Evolutionary conservation across 192 early-diverging fungal genomes (phyloP).

Genomic region (Backusella westeae): DNA sequence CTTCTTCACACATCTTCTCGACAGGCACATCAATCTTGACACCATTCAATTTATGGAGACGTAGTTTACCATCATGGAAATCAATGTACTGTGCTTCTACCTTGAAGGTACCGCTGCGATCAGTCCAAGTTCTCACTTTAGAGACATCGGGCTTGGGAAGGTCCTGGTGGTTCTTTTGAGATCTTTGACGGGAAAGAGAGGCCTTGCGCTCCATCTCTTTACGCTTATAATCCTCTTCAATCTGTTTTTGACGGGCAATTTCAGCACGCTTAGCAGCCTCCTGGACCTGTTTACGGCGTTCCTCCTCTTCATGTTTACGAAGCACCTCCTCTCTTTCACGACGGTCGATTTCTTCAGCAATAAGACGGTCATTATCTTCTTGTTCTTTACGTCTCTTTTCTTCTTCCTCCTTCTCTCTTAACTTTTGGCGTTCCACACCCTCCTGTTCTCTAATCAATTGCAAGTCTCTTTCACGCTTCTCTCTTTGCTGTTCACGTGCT

Average conservation of each 20-base stretch:
- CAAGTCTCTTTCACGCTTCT: conserved; percentile 4
- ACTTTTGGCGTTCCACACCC: not conserved
- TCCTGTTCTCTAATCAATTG: conserved; percentile 17
- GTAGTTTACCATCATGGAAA: conserved; percentile 80
- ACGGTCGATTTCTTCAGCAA: conserved; percentile 29
- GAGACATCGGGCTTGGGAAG: conserved; percentile 26
- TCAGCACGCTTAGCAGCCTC: conserved; percentile 27
- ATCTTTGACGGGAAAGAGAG: not conserved
- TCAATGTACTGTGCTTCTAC: conserved; percentile 88
- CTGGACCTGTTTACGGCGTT: conserved; percentile 33
- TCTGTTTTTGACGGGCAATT: conserved; percentile 15
- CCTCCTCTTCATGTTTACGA: conserved; percentile 32
- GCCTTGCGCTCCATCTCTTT: conserved; percentile 29
- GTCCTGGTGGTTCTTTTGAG: conserved; percentile 10
- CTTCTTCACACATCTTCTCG: conserved; percentile 76
- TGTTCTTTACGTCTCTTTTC: conserved; percentile 23
- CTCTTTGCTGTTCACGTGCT: not conserved
- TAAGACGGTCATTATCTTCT: conserved; percentile 15
- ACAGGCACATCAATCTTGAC: conserved; percentile 92
- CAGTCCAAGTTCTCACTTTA: conserved; percentile 81
- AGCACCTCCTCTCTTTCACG: conserved; percentile 2
- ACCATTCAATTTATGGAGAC: conserved; percentile 93
- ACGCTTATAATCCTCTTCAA: conserved; percentile 33
- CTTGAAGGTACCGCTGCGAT: conserved; percentile 85
- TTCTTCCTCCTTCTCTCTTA: conserved; percentile 22